Conservation (phyloP, 169 alveolate genomes). For the Cryptosporidium viatorum region DNA sequence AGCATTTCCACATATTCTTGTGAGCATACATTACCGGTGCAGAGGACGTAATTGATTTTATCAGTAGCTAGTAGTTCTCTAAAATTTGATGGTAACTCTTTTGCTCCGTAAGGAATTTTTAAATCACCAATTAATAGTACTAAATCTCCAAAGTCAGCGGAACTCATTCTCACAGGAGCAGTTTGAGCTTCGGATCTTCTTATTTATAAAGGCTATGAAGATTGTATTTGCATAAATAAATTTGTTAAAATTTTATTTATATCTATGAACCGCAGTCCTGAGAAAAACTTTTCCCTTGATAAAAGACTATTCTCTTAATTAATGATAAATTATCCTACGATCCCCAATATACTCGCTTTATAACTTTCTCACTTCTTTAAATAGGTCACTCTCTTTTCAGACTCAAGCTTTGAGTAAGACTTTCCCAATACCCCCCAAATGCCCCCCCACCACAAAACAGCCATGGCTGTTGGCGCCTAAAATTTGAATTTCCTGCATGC, state of each 20-base stretch:
- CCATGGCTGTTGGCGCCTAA: constrained; percentile 28
- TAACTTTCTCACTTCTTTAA: background rate
- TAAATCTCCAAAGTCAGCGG: constrained; percentile 82
- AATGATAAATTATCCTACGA: background rate
- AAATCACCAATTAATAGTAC: constrained; percentile 92
- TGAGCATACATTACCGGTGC: constrained; percentile 89
- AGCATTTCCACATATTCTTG: constrained; percentile 91
- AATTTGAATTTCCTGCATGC: constrained; percentile 2
- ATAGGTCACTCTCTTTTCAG: background rate
- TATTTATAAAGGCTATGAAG: background rate
- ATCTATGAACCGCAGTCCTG: background rate
- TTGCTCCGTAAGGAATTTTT: constrained; percentile 92
- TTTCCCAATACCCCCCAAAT: constrained; percentile 6
- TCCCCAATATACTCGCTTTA: background rate
- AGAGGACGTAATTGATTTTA: constrained; percentile 85
- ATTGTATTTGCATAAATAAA: background rate
- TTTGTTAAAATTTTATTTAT: background rate
- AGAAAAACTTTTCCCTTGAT: background rate
- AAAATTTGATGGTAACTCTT: constrained; percentile 90
- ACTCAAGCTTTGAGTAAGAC: background rate
- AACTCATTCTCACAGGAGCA: constrained; percentile 15
- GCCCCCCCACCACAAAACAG: constrained; percentile 29
- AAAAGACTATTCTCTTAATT: background rate
- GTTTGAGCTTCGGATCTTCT: background rate
- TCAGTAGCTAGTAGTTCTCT: constrained; percentile 91